Base-by-base conservation (phyloP, 2,329 filamentous ascomycete genomes). In the Claviceps humidiphila region DNA sequence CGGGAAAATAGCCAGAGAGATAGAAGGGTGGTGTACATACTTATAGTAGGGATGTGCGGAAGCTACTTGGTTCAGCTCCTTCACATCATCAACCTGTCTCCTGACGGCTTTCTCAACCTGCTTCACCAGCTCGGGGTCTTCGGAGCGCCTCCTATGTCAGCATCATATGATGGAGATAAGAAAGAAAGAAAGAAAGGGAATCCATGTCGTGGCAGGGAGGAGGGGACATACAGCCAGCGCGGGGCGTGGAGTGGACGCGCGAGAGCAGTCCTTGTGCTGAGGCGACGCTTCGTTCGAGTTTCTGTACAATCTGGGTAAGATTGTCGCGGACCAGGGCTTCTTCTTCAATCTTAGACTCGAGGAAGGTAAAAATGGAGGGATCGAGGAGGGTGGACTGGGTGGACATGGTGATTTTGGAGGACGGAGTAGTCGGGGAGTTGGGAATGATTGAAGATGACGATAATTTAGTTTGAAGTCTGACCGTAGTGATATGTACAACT, bases 41-140 rank as follows among this genome's bases (percentile, higher is more conserved):
- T 95, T 96, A 81, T 97, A 98, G 75, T 97, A 98, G 0, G 93
- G 91, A 62, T 94, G 85, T 65, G 87, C 78, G 26, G 89, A 90
- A 2, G 90, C 89, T 51, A 87, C 78, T 51, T 76, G 70, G 55
- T 81, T 78, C 45, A 98, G 79, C 58, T 84, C 81, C 53, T 74
- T 71, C 46, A 96, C 77, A 45, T 84, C 85, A 47, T 80, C 73
- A 52, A 87, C 77, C 66, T 95, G 82, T 39, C 85, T 78, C 57
- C 78, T 73, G 64, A 97, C 86, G 53, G 72, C 74, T n/a, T 80
- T 78, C 55, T 89, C 79, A 1, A 88, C 83, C 58, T 86, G 78
- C 11, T 77, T 72, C 44, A 95, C 75, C 38, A 96, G 74, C 4
- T 76, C 70, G 37, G 77, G 71, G 53, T 93, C 89, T 61, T 26